Conservation (phyloP, 768 basidiomycete species). For the Leccinum barrowsii region DNA sequence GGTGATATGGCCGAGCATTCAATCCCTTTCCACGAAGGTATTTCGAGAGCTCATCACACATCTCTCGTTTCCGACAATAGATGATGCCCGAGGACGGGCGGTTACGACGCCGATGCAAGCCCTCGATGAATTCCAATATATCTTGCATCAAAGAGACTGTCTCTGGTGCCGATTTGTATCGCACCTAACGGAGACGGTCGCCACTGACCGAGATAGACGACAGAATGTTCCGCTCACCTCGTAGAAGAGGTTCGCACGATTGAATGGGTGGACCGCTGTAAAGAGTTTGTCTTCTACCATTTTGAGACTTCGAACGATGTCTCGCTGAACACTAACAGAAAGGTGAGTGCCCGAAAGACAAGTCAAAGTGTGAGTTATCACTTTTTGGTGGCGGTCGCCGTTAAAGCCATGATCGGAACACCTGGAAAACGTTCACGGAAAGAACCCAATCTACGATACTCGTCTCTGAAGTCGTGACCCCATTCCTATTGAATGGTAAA, state of each 20-base stretch:
- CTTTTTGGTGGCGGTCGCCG: slow-evolving; percentile 76
- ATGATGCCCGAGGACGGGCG: slow-evolving; percentile 67
- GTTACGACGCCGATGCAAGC: slow-evolving; percentile 56
- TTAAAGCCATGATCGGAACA: slow-evolving; percentile 85
- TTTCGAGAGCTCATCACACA: slow-evolving; percentile 63
- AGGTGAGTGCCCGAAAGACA: slow-evolving; percentile 2
- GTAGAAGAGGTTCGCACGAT: slow-evolving; percentile 75
- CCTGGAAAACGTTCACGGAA: slow-evolving; percentile 64
- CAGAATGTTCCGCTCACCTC: slow-evolving; percentile 45
- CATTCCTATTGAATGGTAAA: slow-evolving; percentile 55
- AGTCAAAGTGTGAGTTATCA: slow-evolving; percentile 22
- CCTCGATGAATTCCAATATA: slow-evolving; percentile 62
- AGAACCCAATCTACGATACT: slow-evolving; percentile 67
- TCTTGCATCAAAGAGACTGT: slow-evolving; percentile 57
- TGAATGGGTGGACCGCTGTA: slow-evolving; percentile 74
- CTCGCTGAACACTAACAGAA: slow-evolving; percentile 58
- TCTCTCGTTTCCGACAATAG: slow-evolving; percentile 66
- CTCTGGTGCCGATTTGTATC: slow-evolving; percentile 55
- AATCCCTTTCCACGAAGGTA: slow-evolving; percentile 67
- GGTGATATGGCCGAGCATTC: slow-evolving; percentile 70
- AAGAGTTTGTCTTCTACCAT: slow-evolving; percentile 56
- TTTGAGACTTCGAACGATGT: slow-evolving; percentile 65
- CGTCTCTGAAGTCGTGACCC: slow-evolving; percentile 77
- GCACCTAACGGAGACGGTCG: slow-evolving; percentile 41
- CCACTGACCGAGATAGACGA: neutral